Conservation (phyloP, 1,284 basidiomycete species). For the Grifola frondosa region DNA sequence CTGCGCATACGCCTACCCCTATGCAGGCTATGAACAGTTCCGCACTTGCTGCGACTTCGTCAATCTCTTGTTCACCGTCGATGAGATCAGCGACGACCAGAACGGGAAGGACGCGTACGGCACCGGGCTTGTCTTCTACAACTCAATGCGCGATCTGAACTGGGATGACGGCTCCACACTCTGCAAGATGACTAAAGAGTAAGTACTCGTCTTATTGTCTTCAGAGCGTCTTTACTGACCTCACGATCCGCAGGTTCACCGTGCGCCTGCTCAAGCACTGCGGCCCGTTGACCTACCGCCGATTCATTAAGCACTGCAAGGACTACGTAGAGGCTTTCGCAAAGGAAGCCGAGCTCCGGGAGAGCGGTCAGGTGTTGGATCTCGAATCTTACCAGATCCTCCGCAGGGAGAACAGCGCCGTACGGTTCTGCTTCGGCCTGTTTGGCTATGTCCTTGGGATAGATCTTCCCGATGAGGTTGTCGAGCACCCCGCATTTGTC, state of each 20-base stretch:
- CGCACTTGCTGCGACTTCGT: slow-evolving; percentile 65
- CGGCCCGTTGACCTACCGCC: slow-evolving; percentile 43
- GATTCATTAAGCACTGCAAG: slow-evolving; percentile 54
- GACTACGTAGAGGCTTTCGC: slow-evolving; percentile 58
- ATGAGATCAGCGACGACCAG: slow-evolving; percentile 72
- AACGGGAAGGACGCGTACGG: slow-evolving; percentile 51
- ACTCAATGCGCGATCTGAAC: slow-evolving; percentile 50
- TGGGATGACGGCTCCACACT: slow-evolving; percentile 55
- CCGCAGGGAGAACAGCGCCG: slow-evolving; percentile 66
- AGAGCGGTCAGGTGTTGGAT: slow-evolving; percentile 52
- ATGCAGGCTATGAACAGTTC: slow-evolving; percentile 57
- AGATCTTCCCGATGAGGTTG: slow-evolving; percentile 61
- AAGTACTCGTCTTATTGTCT: slow-evolving; percentile 21
- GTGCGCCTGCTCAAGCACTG: slow-evolving; percentile 45
- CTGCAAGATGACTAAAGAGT: slow-evolving; percentile 63
- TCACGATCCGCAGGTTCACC: slow-evolving; percentile 44
- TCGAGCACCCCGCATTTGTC: slow-evolving; percentile 53
- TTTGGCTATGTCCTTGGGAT: slow-evolving; percentile 60
- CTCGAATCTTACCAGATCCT: slow-evolving; percentile 51
- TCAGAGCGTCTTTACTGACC: slow-evolving; percentile 3
- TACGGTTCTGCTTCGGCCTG: slow-evolving; percentile 61
- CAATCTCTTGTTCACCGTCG: slow-evolving; percentile 66
- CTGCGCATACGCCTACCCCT: slow-evolving; percentile 61
- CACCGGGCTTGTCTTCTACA: slow-evolving; percentile 53
- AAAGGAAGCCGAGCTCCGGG: slow-evolving; percentile 59